A percentile compares a stretch with the other conserved stretches of the same genome.
Evolutionary conservation across 768 basidiomycete genomes (phyloP).

Genomic region (Boletus vermiculosoides): DNA sequence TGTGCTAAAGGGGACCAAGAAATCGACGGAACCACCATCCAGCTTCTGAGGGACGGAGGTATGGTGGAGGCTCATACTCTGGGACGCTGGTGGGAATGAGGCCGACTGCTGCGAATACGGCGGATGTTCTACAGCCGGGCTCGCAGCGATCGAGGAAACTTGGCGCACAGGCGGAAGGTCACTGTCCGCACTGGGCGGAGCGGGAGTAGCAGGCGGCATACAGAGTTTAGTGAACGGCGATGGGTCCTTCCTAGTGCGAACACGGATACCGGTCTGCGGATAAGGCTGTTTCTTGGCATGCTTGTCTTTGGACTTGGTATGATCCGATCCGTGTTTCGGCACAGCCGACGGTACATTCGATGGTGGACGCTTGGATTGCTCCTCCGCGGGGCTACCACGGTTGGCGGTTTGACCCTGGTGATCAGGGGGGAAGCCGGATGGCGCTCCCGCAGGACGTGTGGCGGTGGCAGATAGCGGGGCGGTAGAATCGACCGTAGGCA

Average conservation of each 20-base stretch:
- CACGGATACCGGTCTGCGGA: constrained; percentile 47
- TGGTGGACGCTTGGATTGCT: constrained; percentile 14
- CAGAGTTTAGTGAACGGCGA: constrained; percentile 20
- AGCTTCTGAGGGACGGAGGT: constrained; percentile 13
- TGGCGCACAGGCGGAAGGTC: constrained; percentile 11
- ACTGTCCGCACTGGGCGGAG: constrained; percentile 12
- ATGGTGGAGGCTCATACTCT: constrained; percentile 1
- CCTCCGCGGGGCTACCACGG: constrained; percentile 10
- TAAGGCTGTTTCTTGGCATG: constrained; percentile 41
- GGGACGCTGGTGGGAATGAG: constrained; percentile 11
- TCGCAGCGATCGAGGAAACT: constrained; percentile 12
- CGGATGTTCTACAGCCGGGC: constrained; percentile 10
- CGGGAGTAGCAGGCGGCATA: constrained; percentile 3
- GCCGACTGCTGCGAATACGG: constrained; percentile 13
- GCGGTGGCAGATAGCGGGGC: neutral
- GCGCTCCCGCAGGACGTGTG: neutral
- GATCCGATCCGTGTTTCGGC: constrained; percentile 16
- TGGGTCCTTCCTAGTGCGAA: constrained; percentile 39
- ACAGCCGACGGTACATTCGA: constrained; percentile 7
- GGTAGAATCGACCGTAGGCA: neutral
- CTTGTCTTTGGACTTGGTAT: constrained; percentile 39
- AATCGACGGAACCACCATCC: constrained; percentile 20
- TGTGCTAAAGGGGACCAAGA: constrained; percentile 23
- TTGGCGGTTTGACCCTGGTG: neutral
- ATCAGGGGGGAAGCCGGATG: neutral